Percentiles rank a stretch among this genome's conserved stretches.
These are phyloP conservation scores for Cytauxzoon felis DNA, from an alignment of 169 alveolate genomes.

Conservation along the genomic window DNA sequence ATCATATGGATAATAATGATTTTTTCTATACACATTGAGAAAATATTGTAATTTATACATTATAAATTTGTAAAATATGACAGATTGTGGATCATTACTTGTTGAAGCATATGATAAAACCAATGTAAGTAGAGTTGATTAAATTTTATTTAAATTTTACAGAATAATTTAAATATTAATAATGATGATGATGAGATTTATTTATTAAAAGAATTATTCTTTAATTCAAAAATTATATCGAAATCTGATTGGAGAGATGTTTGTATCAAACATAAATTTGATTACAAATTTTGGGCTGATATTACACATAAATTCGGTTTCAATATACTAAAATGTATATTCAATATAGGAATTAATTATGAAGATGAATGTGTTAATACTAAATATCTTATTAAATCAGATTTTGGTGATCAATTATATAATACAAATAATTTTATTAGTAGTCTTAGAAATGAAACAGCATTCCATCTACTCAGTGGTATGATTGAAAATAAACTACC, in stretches of 20 bases:
- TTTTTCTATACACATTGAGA: too few relatives aligned
- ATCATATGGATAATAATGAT: too few relatives aligned
- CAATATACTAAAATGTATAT: conserved; percentile 32
- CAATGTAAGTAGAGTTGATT: too few relatives aligned
- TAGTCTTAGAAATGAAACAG: conserved; percentile 15
- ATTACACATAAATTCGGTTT: conserved; percentile 46
- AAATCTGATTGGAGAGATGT: conserved; percentile 43
- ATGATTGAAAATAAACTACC: conserved; percentile 51
- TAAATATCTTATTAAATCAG: conserved; percentile 7
- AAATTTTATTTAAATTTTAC: too few relatives aligned
- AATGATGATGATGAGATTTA: conserved; percentile 6
- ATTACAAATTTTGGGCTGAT: conserved; percentile 64
- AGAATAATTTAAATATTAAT: neutral
- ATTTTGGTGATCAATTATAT: conserved; percentile 10
- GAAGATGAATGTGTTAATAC: conserved; percentile 12
- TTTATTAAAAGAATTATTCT: conserved; percentile 36
- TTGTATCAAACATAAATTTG: conserved; percentile 34
- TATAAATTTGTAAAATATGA: too few relatives aligned
- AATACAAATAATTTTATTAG: neutral
- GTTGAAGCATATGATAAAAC: too few relatives aligned
- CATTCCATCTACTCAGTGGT: conserved; percentile 55
- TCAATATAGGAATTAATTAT: conserved; percentile 30
- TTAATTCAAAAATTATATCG: conserved; percentile 23
- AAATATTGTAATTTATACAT: too few relatives aligned
- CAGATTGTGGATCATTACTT: too few relatives aligned